Conservation (phyloP, 2,329 filamentous ascomycete species). For the Paraphoma chrysanthemicola region DNA sequence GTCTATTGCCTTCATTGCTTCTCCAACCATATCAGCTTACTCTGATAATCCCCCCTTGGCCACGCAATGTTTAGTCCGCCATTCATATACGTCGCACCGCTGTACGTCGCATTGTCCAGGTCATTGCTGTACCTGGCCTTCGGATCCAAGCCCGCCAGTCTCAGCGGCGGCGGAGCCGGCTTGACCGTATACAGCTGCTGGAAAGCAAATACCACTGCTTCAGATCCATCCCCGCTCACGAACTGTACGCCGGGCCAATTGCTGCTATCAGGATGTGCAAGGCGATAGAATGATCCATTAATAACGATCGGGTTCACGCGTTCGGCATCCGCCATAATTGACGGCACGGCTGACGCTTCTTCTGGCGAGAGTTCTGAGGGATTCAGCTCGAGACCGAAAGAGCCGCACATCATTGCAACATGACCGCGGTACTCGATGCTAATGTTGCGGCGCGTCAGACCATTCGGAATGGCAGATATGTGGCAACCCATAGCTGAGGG, state of each 20-base stretch:
- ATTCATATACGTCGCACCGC: conserved; percentile 69
- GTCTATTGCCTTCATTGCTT: conserved; percentile 28
- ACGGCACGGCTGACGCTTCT: conserved; percentile 62
- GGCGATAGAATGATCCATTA: conserved; percentile 65
- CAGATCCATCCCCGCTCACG: conserved; percentile 57
- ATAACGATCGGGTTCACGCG: conserved; percentile 67
- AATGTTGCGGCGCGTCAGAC: conserved; percentile 61
- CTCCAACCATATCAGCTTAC: conserved; percentile 63
- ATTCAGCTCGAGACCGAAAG: conserved; percentile 70
- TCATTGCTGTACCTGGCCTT: conserved; percentile 60
- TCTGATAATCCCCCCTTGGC: conserved; percentile 61
- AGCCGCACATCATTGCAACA: conserved; percentile 73
- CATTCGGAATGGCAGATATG: conserved; percentile 67
- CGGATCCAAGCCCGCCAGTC: conserved; percentile 64
- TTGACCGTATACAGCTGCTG: conserved; percentile 63
- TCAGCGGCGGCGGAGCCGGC: conserved; percentile 61
- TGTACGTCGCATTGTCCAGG: conserved; percentile 60
- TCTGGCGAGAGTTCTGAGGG: conserved; percentile 59
- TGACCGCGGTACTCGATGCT: conserved; percentile 68
- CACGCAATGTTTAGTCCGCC: conserved; percentile 64
- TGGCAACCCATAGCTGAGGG: conserved; percentile 71
- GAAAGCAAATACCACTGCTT: conserved; percentile 66
- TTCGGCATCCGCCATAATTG: conserved; percentile 61
- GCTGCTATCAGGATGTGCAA: conserved; percentile 63
- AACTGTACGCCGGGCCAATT: conserved; percentile 70